phyloP scores from a whole-genome alignment of 2,329 filamentous ascomycete species.

The Whalleya microplaca region DNA sequence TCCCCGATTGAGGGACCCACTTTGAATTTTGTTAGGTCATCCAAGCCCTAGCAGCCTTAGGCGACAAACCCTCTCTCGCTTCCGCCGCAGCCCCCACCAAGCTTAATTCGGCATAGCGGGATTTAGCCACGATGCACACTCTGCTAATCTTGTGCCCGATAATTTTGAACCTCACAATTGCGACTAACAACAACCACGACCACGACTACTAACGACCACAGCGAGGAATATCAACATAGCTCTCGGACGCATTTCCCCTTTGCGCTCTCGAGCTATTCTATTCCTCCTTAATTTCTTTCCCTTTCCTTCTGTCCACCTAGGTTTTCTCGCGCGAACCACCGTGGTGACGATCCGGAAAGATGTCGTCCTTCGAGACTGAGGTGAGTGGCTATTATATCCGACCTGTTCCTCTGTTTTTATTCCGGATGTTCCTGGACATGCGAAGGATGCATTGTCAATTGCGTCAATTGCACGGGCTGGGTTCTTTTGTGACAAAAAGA shows the following conservation, averaged over 20 bases:
- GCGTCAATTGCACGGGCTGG: slow-evolving; percentile 3
- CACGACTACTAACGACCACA: slow-evolving; percentile 36
- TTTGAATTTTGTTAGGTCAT: slow-evolving; percentile 28
- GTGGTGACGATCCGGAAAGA: slow-evolving; percentile 51
- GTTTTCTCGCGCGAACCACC: slow-evolving; percentile 15
- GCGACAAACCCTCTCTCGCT: slow-evolving; percentile 36
- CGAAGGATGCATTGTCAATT: neutral
- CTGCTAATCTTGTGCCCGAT: slow-evolving; percentile 32
- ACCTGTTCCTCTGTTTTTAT: slow-evolving; percentile 12
- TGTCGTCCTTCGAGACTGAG: slow-evolving; percentile 73
- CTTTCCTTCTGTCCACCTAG: slow-evolving; percentile 31
- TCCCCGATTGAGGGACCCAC: neutral
- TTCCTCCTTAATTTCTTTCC: slow-evolving; percentile 29
- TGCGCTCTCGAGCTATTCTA: slow-evolving; percentile 36
- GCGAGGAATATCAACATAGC: slow-evolving; percentile 33
- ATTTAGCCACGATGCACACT: slow-evolving; percentile 31
- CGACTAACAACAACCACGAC: slow-evolving; percentile 35
- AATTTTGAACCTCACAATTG: slow-evolving; percentile 37
- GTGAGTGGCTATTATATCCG: slow-evolving; percentile 60
- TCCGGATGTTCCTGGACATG: neutral
- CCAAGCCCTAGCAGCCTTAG: slow-evolving; percentile 34
- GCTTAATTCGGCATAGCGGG: slow-evolving; percentile 25
- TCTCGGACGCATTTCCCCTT: slow-evolving; percentile 32
- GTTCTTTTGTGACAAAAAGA: neutral
- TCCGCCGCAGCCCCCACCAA: slow-evolving; percentile 28